Conservation (phyloP, 441 rosid species). For the Adansonia madagascariensis region DNA sequence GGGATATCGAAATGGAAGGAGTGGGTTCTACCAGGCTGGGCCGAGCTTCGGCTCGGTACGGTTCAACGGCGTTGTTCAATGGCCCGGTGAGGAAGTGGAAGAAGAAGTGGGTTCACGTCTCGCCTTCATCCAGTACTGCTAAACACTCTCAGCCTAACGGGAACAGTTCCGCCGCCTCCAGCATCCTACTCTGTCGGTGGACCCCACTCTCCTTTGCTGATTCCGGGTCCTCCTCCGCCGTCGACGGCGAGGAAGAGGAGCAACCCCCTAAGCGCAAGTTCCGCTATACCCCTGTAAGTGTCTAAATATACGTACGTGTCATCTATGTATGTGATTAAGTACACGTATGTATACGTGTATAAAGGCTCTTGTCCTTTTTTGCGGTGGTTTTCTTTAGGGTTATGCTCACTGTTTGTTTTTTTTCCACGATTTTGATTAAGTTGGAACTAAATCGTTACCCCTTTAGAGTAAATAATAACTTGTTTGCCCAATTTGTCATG, state of each 20-base stretch:
- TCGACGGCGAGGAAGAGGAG: slow-evolving; percentile 36
- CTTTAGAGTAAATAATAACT: not conserved
- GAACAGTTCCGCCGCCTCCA: slow-evolving; percentile 27
- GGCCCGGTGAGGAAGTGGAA: slow-evolving; percentile 80
- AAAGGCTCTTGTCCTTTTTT: slow-evolving; percentile 10
- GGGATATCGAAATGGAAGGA: slow-evolving; percentile 49
- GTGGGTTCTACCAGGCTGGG: slow-evolving; percentile 64
- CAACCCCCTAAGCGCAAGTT: slow-evolving; percentile 75
- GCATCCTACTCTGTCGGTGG: slow-evolving; percentile 61
- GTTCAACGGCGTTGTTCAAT: slow-evolving; percentile 64
- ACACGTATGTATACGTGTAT: not conserved
- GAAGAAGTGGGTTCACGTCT: slow-evolving; percentile 86
- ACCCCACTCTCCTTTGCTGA: slow-evolving; percentile 53
- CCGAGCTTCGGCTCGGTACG: slow-evolving; percentile 68
- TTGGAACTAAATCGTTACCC: not conserved
- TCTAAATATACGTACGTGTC: not conserved
- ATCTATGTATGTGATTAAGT: not conserved
- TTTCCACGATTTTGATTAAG: not conserved
- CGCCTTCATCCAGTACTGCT: slow-evolving; percentile 42
- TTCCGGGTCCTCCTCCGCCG: slow-evolving; percentile 28
- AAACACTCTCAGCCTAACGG: slow-evolving; percentile 53
- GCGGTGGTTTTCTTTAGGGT: slow-evolving; percentile 11
- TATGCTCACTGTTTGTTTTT: not conserved
- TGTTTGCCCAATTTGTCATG: not conserved
- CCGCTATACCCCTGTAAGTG: slow-evolving; percentile 86